Evolutionary conservation across 495 filamentous ascomycete genomes (phyloP).

Genomic region (Usnea hakonensis): DNA sequence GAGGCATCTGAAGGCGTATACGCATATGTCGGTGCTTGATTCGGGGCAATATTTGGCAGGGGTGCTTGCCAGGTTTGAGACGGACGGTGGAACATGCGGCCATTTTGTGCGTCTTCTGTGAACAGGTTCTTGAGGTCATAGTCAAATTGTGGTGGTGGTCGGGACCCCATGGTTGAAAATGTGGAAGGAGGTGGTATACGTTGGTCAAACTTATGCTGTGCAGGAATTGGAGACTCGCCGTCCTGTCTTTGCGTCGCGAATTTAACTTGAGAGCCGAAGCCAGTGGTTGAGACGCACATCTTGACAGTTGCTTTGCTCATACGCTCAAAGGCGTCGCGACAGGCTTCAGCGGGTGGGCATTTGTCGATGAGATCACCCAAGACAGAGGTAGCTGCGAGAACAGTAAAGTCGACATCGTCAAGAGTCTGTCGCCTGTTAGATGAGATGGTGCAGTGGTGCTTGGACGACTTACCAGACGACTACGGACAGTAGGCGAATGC

Average conservation of each 20-base stretch:
- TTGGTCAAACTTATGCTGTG: constrained; percentile 14
- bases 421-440: constrained; percentile 51
- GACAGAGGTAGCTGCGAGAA: constrained; percentile 89
- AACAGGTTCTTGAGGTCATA: constrained; percentile 57
- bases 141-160: constrained; percentile 48
- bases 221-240: constrained; percentile 16
- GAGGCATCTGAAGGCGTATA: constrained; percentile 19
- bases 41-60: background rate
- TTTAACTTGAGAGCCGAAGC: constrained; percentile 54
- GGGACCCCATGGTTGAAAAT: constrained; percentile 14
- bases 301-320: constrained; percentile 92
- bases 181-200: constrained; percentile 9
- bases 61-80: constrained; percentile 10
- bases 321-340: constrained; percentile 87
- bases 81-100: constrained; percentile 11
- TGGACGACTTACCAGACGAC: constrained; percentile 57
- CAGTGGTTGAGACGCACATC: constrained; percentile 79
- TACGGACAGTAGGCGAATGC: constrained; percentile 85
- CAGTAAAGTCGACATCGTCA: constrained; percentile 93
- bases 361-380: constrained; percentile 66
- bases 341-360: constrained; percentile 75
- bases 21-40: constrained; percentile 5
- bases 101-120: constrained; percentile 19
- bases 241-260: constrained; percentile 21
- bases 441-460: background rate